Evolutionary conservation across 208 protist genomes (phyloP).

Genomic region (Trypanosomatidae sp.): DNA sequence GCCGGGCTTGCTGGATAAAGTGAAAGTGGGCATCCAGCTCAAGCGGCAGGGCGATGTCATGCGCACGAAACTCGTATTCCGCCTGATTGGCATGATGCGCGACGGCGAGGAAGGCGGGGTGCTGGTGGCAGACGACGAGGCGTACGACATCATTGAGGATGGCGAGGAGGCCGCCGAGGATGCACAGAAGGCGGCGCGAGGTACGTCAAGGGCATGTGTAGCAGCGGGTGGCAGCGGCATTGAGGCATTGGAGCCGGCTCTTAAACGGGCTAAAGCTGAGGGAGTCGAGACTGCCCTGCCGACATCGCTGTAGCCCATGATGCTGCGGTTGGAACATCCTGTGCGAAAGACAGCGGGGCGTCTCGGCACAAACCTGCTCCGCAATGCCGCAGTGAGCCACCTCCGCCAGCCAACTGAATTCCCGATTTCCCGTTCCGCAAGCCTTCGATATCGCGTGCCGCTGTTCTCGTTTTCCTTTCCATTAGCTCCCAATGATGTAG

Average conservation of each 20-base stretch:
- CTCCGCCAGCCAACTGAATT: background rate
- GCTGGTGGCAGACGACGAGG: constrained; percentile 40
- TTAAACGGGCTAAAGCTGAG: constrained; percentile 14
- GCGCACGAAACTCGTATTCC: constrained; percentile 73
- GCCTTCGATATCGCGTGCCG: background rate
- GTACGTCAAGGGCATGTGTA: background rate
- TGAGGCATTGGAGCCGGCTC: constrained; percentile 2
- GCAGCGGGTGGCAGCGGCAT: background rate
- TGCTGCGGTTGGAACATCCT: background rate
- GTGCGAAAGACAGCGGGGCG: background rate
- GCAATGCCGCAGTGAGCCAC: constrained; percentile 1
- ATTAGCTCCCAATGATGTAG: too few species aligned
- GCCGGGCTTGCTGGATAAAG: constrained; percentile 78
- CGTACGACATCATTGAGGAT: constrained; percentile 30
- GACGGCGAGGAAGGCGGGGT: constrained; percentile 44
- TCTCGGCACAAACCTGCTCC: background rate
- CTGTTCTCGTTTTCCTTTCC: background rate
- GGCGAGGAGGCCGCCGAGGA: constrained; percentile 19
- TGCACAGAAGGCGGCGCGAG: constrained; percentile 14
- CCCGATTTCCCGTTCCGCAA: background rate
- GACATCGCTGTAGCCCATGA: background rate
- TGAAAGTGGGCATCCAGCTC: constrained; percentile 73
- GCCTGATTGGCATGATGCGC: constrained; percentile 66
- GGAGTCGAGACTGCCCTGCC: background rate
- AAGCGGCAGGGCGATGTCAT: constrained; percentile 74